Base-by-base conservation (phyloP, 352 stramenopile genomes). In the Pythium rhizo-oryzae region DNA sequence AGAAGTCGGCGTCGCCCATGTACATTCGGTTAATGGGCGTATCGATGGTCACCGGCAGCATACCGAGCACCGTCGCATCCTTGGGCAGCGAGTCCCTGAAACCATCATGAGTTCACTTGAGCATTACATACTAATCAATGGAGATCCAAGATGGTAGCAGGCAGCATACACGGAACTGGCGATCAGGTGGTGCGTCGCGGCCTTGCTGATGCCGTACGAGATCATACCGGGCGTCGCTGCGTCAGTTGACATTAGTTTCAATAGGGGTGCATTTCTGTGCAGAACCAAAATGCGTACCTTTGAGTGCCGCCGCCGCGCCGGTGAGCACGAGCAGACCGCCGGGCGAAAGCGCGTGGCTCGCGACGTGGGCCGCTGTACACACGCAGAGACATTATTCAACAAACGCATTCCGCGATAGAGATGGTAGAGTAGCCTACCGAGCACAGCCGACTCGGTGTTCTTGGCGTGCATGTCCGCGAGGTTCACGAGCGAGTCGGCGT, bases 11-110 rank as follows among this genome's bases (percentile, higher is more conserved):
- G 53, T 94, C 79, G 2, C 74, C 78, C 87, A 96, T 97, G 66
- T 78, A 92, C 76, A 92, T 90, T 65, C 89, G 88, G 69, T 97
- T 97, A 72, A 89, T 94, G 4, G 90, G 86, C 49, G 90, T 97
- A 67, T 97, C 90, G 58, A 97, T 96, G 18, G 87, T 96, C 30
- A 69, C 67, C 5, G 90, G 90, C 0, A 97, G 75, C 25, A 97
- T 77, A 8, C 82, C 87, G 19, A 93, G 55, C 5, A 83, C 83
- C 1, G 83, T 81, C 19, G 84, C 71, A 25, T 77, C 70, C 11
- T 76, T 52, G 8, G 87, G 86, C 2, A 96, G 76, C 41, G 82
- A 78, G 15, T 76, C 76, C 30, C 83, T 93, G 19, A 23, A 49
- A 6, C 7, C 43, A 49, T 12, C 43, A 49, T 23, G 43, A 19